These are phyloP conservation scores for Vitis amurensis DNA, from an alignment of 164 flowering plant genomes.

Conservation along the genomic window DNA sequence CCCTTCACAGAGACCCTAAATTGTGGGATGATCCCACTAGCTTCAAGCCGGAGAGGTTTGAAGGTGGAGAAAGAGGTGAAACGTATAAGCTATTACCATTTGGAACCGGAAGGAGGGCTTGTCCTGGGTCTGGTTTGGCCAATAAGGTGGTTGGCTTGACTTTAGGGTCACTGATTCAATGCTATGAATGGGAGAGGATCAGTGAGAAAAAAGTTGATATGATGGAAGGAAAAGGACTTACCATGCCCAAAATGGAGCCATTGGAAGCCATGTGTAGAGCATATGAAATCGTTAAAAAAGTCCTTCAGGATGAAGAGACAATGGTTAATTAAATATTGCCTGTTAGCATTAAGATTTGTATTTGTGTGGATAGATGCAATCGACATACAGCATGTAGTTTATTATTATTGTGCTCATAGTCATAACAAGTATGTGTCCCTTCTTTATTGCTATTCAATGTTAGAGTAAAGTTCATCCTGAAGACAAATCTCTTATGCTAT, in stretches of 20 bases:
- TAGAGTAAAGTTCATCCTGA: no score
- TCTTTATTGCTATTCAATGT: no score
- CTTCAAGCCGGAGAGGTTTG: neutral
- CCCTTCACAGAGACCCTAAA: neutral
- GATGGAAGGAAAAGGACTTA: constrained; percentile 18
- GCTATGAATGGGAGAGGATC: neutral
- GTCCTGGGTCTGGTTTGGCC: neutral
- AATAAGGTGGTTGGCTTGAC: neutral
- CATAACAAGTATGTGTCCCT: no score
- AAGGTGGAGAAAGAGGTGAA: neutral
- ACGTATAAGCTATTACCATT: neutral
- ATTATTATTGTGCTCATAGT: no score
- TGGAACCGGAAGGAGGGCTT: neutral
- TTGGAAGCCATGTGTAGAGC: constrained; percentile 27
- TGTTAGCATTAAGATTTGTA: no score
- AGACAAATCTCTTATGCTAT: no score
- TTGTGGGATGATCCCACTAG: neutral
- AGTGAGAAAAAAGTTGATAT: neutral
- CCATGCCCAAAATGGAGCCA: constrained; percentile 14
- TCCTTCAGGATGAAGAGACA: no score
- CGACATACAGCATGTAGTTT: no score
- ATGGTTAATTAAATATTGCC: no score
- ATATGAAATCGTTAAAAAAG: neutral
- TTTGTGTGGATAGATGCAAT: no score
- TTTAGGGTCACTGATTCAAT: neutral